Conservation (phyloP, 1,284 basidiomycete species). For the Xanthoconium separans region DNA sequence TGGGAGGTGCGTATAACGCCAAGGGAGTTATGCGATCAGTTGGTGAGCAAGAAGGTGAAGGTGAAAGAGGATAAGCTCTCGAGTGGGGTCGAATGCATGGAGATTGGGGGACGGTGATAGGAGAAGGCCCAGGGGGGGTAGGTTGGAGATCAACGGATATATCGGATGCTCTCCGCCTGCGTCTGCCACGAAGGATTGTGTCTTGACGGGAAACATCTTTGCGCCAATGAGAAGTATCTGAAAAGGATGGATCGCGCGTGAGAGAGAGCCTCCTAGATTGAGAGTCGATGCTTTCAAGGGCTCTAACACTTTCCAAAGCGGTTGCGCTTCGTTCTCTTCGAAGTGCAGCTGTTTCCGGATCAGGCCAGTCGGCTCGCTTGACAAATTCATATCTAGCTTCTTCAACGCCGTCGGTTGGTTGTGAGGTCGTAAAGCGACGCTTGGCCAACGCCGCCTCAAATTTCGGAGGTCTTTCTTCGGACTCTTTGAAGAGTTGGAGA, state of each 20-base stretch:
- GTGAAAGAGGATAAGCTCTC: conserved; percentile 48
- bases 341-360: conserved; percentile 65
- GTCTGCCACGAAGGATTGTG: conserved; percentile 50
- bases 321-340: conserved; percentile 65
- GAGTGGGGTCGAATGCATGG: conserved; percentile 39
- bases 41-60: conserved; percentile 48
- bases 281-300: conserved; percentile 44
- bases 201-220: conserved; percentile 46
- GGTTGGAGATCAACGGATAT: conserved; percentile 33
- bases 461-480: conserved; percentile 39
- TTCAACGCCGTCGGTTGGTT: conserved; percentile 50
- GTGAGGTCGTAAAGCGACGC: conserved; percentile 45
- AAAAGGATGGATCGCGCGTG: conserved; percentile 40
- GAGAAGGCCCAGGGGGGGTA: conserved; percentile 11
- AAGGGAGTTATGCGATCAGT: conserved; percentile 37
- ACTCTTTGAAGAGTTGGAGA: conserved; percentile 77
- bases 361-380: conserved; percentile 78
- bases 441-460: conserved; percentile 31
- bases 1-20: conserved; percentile 24
- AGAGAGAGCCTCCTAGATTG: conserved; percentile 29
- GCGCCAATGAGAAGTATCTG: conserved; percentile 51
- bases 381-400: conserved; percentile 76
- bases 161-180: conserved; percentile 49
- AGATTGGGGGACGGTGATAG: conserved; percentile 31
- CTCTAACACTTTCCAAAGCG: conserved; percentile 52